Conservation (phyloP, 768 basidiomycete species). For the Nevesoporus exiguus region DNA sequence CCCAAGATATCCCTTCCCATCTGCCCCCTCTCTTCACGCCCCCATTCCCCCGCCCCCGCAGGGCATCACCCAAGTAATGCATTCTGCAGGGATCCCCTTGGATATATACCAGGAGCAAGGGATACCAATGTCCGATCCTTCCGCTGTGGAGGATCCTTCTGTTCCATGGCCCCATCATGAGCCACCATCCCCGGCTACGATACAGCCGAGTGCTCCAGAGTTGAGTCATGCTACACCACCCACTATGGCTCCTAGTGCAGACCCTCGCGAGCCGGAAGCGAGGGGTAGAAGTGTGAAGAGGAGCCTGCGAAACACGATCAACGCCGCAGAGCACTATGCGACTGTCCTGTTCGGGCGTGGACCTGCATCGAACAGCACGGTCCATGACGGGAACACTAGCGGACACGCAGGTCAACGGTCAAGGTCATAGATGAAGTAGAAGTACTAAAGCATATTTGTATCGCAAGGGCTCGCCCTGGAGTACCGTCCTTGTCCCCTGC, state of each 20-base stretch:
- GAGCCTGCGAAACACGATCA: conserved; percentile 63
- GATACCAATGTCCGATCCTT: conserved; percentile 9
- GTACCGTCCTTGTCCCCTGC: conserved; percentile 6
- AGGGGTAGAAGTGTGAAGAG: conserved; percentile 62
- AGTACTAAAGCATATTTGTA: conserved; percentile 8
- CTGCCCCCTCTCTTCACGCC: conserved; percentile 21
- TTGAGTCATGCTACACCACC: conserved; percentile 40
- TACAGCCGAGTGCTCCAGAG: conserved; percentile 37
- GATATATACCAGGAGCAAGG: conserved; percentile 20
- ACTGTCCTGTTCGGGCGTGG: conserved; percentile 64
- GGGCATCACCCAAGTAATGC: conserved; percentile 35
- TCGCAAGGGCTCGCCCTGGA: conserved; percentile 3
- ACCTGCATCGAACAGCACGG: conserved; percentile 24
- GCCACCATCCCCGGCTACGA: conserved; percentile 34
- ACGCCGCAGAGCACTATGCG: conserved; percentile 68
- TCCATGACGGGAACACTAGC: conserved; percentile 22
- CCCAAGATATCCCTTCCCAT: conserved; percentile 24
- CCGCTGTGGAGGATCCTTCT: conserved; percentile 14
- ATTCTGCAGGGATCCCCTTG: conserved; percentile 29
- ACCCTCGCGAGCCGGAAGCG: conserved; percentile 37
- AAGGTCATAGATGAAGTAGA: conserved; percentile 19
- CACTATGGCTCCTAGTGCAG: conserved; percentile 28
- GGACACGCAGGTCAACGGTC: conserved; percentile 25
- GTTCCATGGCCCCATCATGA: conserved; percentile 46
- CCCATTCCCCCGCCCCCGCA: conserved; percentile 22